Conservation (phyloP, 164 flowering plant genomes). For the Houttuynia cordata region DNA sequence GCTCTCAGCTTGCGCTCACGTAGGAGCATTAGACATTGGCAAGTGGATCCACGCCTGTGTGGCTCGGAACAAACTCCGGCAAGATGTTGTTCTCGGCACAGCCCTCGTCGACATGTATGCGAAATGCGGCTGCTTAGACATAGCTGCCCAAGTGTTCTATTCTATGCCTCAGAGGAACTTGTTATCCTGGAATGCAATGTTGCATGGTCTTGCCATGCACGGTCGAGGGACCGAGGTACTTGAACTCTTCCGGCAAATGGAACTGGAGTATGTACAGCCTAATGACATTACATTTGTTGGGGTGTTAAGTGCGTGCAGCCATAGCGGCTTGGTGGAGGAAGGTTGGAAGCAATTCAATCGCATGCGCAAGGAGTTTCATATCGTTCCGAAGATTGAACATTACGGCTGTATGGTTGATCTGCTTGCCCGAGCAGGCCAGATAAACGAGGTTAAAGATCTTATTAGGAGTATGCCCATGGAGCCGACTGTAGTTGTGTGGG, state of each 20-base stretch:
- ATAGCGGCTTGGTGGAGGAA: slow-evolving; percentile 7
- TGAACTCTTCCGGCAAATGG: slow-evolving; percentile 11
- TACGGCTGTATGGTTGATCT: slow-evolving; percentile 25
- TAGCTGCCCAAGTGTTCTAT: slow-evolving; percentile 10
- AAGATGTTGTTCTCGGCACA: slow-evolving; percentile 16
- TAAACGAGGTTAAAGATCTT: slow-evolving; percentile 15
- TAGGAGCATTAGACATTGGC: slow-evolving; percentile 14
- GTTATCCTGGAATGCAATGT: slow-evolving; percentile 15
- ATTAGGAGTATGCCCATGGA: slow-evolving; percentile 23
- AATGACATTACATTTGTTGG: slow-evolving; percentile 15
- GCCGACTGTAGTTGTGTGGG: slow-evolving; percentile 18
- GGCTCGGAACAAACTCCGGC: slow-evolving; percentile 4
- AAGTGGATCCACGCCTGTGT: slow-evolving; percentile 15
- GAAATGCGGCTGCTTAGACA: slow-evolving; percentile 18
- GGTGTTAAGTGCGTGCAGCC: slow-evolving; percentile 13
- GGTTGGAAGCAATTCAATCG: slow-evolving; percentile 8
- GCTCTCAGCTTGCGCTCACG: slow-evolving; percentile 13
- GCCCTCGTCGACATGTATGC: slow-evolving; percentile 26
- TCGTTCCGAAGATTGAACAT: slow-evolving; percentile 23
- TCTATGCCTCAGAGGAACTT: slow-evolving; percentile 7
- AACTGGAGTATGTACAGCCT: slow-evolving; percentile 2
- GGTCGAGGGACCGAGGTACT: slow-evolving; percentile 8
- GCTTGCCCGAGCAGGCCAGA: slow-evolving; percentile 16
- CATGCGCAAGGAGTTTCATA: slow-evolving; percentile 8
- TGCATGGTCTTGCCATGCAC: slow-evolving; percentile 14